Evolutionary conservation across 2,329 filamentous ascomycete species (phyloP).

Genomic region (Xylaria sp.): DNA sequence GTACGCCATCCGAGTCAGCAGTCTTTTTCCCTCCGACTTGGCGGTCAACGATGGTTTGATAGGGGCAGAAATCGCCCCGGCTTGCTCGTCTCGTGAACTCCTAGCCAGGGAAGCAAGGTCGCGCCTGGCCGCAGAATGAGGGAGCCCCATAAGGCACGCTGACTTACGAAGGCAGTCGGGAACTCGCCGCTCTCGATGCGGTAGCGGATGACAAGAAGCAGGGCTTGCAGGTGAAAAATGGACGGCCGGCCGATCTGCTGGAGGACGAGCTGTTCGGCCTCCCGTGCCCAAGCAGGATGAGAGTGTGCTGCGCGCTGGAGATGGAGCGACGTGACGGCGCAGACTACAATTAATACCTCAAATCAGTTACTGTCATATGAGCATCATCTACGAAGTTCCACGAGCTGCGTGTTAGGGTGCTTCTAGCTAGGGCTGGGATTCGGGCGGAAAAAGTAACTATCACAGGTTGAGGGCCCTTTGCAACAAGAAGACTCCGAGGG

Average conservation of each 20-base stretch:
- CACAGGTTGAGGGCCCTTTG: too few relatives aligned
- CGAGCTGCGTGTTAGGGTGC: not conserved
- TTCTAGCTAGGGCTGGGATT: not conserved
- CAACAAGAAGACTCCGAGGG: not conserved
- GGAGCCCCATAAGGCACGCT: not conserved
- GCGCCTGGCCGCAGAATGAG: not conserved
- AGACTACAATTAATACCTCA: constrained; percentile 36
- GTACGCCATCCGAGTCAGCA: not conserved
- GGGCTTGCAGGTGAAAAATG: constrained; percentile 50
- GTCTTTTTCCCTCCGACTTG: not conserved
- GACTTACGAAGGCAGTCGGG: constrained; percentile 47
- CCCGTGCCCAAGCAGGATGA: constrained; percentile 48
- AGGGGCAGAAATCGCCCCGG: not conserved
- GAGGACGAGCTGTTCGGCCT: constrained; percentile 50
- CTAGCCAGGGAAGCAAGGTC: not conserved
- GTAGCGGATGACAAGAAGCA: constrained; percentile 49
- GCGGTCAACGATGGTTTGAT: not conserved
- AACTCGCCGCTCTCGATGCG: constrained; percentile 51
- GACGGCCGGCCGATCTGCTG: constrained; percentile 50
- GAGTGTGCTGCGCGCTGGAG: constrained; percentile 42
- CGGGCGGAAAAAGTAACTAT: not conserved
- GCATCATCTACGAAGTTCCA: not conserved
- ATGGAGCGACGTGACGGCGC: constrained; percentile 50
- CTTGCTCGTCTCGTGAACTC: not conserved
- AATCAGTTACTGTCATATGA: not conserved